Evolutionary conservation across 2,329 filamentous ascomycete species (phyloP), one percentile per base, ranked within the genome.

Genomic region (Fonsecaea multimorphosa): DNA sequence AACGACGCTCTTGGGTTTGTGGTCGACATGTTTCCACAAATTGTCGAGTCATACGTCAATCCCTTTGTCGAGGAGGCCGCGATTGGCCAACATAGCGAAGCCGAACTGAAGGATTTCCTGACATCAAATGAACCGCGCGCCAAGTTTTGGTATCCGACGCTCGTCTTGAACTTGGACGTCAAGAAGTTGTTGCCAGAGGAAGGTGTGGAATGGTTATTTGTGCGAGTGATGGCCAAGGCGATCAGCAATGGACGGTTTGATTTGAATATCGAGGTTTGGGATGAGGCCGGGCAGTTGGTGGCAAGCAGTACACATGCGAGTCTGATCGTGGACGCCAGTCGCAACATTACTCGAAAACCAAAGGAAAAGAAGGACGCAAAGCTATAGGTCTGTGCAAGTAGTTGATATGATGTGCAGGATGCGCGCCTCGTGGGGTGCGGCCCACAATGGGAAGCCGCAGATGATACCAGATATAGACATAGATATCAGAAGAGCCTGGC

Each of bases 221-320:
- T 88, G 46, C 82, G 90, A 34, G 82, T 89, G 12, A 82, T 85
- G 61, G 82, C 87, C 3, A 93, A 91, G 77, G 80, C 83, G 76
- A 85, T 93, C 49, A 83, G 82, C 70, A 88, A 92, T 69, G 91
- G 91, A 0, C 81, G 89, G 65, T 88, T 91, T 74, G 92, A 96
- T 79, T 73, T 93, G 53, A 90, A 94, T 69, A 82, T 94, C 24
- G 78, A 88, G 31, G 79, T 93, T 1, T 76, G 88, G 74, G 89
- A 93, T 77, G 83, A 83, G 38, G 73, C 77, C 1, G 87, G 87
- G 0, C 87, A 91, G 53, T 72, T 92, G 44, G 83, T 93, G 31
- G 89, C 88, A 1, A 73, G 91, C 67, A 89, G 87, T 73, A 84
- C 88, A 71, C 90, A 93, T 76, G 84, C 92, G 66, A 84, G 83